Conservation (phyloP, 1,139 yeast genomes). For the Protomyces macrosporus region DNA sequence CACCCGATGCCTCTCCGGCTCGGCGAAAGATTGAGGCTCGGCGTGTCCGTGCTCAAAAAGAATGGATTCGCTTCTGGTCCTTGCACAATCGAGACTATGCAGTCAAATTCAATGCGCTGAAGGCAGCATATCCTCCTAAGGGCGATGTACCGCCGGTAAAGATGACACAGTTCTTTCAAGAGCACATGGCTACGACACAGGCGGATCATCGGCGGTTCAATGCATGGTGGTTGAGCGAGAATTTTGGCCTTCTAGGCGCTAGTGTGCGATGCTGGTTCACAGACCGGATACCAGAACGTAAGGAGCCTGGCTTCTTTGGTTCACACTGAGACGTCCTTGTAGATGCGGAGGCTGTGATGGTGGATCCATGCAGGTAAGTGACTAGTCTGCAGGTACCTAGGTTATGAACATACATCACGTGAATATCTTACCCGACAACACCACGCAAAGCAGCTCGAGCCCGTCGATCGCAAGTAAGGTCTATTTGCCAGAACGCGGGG, state of each 20-base stretch:
- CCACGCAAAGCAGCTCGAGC: no score
- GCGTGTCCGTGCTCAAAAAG: slow-evolving; percentile 2
- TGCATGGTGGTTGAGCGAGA: slow-evolving; percentile 17
- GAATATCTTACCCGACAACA: no score
- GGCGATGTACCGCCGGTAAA: slow-evolving; percentile 8
- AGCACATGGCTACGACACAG: slow-evolving; percentile 3
- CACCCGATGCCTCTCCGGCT: slow-evolving; percentile 5
- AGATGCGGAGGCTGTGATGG: neutral
- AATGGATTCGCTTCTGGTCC: slow-evolving; percentile 15
- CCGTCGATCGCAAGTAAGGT: no score
- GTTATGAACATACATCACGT: no score
- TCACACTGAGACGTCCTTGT: neutral
- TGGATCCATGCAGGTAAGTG: no score
- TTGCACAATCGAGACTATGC: slow-evolving; percentile 15
- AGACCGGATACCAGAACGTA: slow-evolving; percentile 9
- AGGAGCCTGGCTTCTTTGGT: slow-evolving; percentile 23
- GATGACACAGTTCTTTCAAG: slow-evolving; percentile 4
- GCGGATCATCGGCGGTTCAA: slow-evolving; percentile 16
- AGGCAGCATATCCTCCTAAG: neutral
- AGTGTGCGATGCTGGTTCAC: slow-evolving; percentile 8
- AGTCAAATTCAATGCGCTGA: slow-evolving; percentile 3
- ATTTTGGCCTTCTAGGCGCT: slow-evolving; percentile 11
- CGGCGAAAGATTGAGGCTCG: slow-evolving; percentile 15
- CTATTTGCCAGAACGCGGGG: no score
- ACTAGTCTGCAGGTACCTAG: no score